Evolutionary conservation across 345 rosid genomes (phyloP).

Genomic region (Geranium rotundifolium): DNA sequence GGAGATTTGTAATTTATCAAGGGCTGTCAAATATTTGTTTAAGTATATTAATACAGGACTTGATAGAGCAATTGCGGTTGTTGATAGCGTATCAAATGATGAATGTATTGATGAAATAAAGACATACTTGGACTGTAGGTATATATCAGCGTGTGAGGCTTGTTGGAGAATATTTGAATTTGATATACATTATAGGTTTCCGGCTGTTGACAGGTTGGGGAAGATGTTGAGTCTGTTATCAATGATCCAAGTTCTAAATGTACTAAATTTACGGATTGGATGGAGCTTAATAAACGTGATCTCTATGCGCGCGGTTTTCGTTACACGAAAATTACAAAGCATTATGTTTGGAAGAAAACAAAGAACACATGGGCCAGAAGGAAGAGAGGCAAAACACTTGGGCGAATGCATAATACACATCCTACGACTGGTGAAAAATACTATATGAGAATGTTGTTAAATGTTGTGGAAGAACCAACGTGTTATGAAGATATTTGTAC

Average conservation of each 20-base stretch:
- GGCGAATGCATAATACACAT: neutral
- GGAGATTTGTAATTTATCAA: neutral
- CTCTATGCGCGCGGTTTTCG: too few species aligned
- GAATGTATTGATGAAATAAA: neutral
- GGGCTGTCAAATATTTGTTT: neutral
- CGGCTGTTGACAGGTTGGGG: neutral
- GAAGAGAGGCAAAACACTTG: neutral
- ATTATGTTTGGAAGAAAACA: too few species aligned
- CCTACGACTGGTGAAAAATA: too few species aligned
- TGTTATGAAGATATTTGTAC: too few species aligned
- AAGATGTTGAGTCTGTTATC: too few species aligned
- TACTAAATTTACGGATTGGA: too few species aligned
- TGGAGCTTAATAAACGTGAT: too few species aligned
- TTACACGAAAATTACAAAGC: too few species aligned
- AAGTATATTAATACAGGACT: conserved; percentile 4
- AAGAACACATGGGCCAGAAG: neutral
- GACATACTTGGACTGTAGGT: conserved; percentile 1
- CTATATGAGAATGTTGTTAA: too few species aligned
- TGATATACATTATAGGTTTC: neutral
- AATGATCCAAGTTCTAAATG: too few species aligned
- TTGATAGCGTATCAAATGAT: neutral
- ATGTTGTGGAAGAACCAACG: too few species aligned
- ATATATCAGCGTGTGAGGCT: neutral
- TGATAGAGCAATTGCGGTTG: neutral
- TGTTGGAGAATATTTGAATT: conserved; percentile 1